Evolutionary conservation across 139 green algal genomes (phyloP).

Genomic region (Tetradesmus lagerheimii): DNA sequence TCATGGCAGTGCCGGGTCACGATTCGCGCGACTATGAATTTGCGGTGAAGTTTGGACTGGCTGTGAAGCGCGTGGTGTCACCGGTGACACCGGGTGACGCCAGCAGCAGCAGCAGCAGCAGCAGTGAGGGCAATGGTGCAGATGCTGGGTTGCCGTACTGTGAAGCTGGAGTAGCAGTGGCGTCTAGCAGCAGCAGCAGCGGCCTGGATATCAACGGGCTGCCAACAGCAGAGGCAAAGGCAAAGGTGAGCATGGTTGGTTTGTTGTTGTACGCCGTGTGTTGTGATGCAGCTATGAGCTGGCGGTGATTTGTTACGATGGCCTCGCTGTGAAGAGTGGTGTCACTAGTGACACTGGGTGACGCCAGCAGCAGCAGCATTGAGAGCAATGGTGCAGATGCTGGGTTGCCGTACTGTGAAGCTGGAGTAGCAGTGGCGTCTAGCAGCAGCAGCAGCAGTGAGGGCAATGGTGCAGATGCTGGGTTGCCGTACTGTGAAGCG

Average conservation of each 20-base stretch:
- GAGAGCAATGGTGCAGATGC: too few species aligned
- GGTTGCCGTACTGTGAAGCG: constrained; percentile 75
- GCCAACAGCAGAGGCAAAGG: constrained; percentile 52
- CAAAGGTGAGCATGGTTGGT: constrained; percentile 39
- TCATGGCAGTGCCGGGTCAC: constrained; percentile 99
- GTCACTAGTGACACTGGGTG: not conserved
- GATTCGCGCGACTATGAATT: constrained; percentile 96
- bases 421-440: constrained; percentile 74
- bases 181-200: constrained; percentile 57
- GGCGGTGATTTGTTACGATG: constrained; percentile 81
- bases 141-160: constrained; percentile 72
- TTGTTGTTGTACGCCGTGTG: too few species aligned
- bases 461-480: constrained; percentile 25
- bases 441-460: constrained; percentile 19
- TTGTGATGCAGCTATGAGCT: too few species aligned
- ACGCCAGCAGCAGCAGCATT: constrained; percentile 33
- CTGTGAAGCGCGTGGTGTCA: constrained; percentile 76
- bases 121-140: constrained; percentile 12
- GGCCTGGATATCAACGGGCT: constrained; percentile 86
- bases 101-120: constrained; percentile 30
- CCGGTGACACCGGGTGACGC: not conserved
- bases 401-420: constrained; percentile 75
- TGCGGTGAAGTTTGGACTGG: constrained; percentile 82
- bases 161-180: constrained; percentile 71
- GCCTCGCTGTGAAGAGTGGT: constrained; percentile 82